Base-by-base conservation (phyloP, 257 asterid species). In the Solanum pennellii region DNA sequence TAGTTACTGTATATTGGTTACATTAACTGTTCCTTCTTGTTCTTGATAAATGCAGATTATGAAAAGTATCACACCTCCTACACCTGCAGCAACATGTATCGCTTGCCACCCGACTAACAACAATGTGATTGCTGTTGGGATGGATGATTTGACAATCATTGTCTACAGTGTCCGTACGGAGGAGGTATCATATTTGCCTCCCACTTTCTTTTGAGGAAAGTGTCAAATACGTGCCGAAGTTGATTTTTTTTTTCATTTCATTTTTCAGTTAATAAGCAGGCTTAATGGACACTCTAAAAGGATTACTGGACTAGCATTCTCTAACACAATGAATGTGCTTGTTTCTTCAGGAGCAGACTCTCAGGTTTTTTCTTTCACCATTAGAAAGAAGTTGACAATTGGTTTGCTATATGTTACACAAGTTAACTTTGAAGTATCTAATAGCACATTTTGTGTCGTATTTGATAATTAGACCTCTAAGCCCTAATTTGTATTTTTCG, bases 81-180 rank as follows among this genome's bases (percentile, higher is more conserved):
- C 93, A 4, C 95, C 97, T 84, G 91, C 93, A 37, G 94, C 94
- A 35, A 93, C 94, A 16, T 94, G 98, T 56, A 87, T 94, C 29
- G 89, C 91, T 59, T 94, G 95, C 89, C 93, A 93, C 89, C 98
- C 98, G 8, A 91, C 91, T 3, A 96, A 96, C 87, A 94, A 94
- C 93, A 96, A 96, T 89, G 88, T 94, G 87, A 88, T 94, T 75
- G 94, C 91, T 31, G 86, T 94, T 20, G 98, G 97, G 79, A 91
- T 89, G 94, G 96, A 94, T 82, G 96, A 96, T 89, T 88, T 94
- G 7, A 91, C 93, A 35, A 94, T 96, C 71, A 90, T 94, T 83
- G 88, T 96, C 39, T 94, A 93, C 88, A 91, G 92, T 89, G 90
- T 93, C 86, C 98, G 98, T 27, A 4, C 52, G 41, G 92, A 90